Evolutionary conservation across 345 rosid genomes (phyloP).

Genomic region (Gossypioides kirkii): DNA sequence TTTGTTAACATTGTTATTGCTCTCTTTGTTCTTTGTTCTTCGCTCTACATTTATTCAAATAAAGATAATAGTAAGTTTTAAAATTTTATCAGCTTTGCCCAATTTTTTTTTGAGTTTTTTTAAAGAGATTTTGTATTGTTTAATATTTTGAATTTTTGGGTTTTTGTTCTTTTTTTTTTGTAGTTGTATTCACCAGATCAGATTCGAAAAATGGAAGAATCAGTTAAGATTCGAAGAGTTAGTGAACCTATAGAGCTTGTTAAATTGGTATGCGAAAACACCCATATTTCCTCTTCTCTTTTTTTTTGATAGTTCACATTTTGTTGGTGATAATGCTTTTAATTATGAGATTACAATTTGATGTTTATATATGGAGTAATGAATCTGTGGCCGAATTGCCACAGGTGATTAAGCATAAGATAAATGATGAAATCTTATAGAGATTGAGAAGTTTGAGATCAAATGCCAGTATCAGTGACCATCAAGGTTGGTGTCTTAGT

Average conservation of each 20-base stretch:
- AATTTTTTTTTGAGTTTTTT: background rate
- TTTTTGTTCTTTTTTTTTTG: conserved; percentile 3
- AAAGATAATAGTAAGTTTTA: conserved; percentile 32
- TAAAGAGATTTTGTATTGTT: background rate
- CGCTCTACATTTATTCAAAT: conserved; percentile 62
- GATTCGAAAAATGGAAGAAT: conserved; percentile 87
- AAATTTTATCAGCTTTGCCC: background rate
- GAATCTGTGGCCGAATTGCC: conserved; percentile 46
- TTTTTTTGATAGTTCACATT: background rate
- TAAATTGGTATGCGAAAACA: conserved; percentile 45
- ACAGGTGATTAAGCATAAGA: conserved; percentile 41
- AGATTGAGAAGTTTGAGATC: conserved; percentile 43
- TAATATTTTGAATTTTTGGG: background rate
- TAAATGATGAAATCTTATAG: conserved; percentile 65
- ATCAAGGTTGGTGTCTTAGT: conserved; percentile 52
- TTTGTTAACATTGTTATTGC: conserved; percentile 84
- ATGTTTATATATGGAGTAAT: conserved; percentile 15
- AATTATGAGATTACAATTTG: background rate
- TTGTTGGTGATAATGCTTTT: background rate
- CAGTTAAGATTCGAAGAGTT: conserved; percentile 73
- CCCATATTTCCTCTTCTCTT: background rate
- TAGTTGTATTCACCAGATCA: conserved; percentile 76
- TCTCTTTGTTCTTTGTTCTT: conserved; percentile 76
- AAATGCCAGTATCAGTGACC: conserved; percentile 38
- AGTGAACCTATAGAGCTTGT: conserved; percentile 57